Conservation (phyloP, 2,329 filamentous ascomycete species). For the Ophiostoma ips region DNA sequence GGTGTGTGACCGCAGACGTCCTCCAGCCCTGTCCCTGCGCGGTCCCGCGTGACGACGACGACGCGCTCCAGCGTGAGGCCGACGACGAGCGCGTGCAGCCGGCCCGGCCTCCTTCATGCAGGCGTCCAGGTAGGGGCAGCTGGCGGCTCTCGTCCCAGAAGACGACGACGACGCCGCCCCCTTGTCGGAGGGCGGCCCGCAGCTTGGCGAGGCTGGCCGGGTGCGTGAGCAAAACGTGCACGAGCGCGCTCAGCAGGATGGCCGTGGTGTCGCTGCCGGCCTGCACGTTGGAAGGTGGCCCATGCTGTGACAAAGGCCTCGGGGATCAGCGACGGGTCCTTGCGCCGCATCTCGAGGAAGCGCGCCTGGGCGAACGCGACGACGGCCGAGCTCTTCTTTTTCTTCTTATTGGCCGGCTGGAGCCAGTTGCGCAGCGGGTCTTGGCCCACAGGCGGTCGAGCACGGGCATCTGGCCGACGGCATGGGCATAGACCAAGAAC, state of each 20-base stretch:
- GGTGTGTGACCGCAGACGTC: slow-evolving; percentile 23
- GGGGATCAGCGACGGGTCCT: not conserved
- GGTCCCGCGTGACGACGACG: slow-evolving; percentile 24
- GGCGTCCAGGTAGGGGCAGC: slow-evolving; percentile 33
- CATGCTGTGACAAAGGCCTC: slow-evolving; percentile 18
- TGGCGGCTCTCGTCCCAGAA: slow-evolving; percentile 14
- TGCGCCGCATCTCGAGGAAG: slow-evolving; percentile 23
- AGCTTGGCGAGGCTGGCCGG: slow-evolving; percentile 16
- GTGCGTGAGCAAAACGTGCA: slow-evolving; percentile 24
- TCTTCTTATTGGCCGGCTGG: slow-evolving; percentile 3
- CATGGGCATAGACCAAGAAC: slow-evolving; percentile 4
- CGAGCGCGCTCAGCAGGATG: slow-evolving; percentile 19
- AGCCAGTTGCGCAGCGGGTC: slow-evolving; percentile 22
- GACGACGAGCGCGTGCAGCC: slow-evolving; percentile 35
- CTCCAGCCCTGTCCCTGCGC: slow-evolving; percentile 6
- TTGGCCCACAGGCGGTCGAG: slow-evolving; percentile 26
- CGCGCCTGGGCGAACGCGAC: slow-evolving; percentile 13
- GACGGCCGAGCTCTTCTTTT: slow-evolving; percentile 5
- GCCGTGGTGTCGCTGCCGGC: slow-evolving; percentile 24
- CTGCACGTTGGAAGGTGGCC: slow-evolving; percentile 22
- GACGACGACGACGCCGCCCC: slow-evolving; percentile 4
- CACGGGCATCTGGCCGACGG: slow-evolving; percentile 19
- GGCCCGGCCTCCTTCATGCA: slow-evolving; percentile 36
- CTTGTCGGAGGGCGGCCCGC: slow-evolving; percentile 22
- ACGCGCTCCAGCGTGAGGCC: slow-evolving; percentile 34